Percentiles rank a stretch among this genome's conserved stretches.
These are phyloP conservation scores for Fagus sylvatica DNA, from an alignment of 306 rosid genomes.

Conservation along the genomic window DNA sequence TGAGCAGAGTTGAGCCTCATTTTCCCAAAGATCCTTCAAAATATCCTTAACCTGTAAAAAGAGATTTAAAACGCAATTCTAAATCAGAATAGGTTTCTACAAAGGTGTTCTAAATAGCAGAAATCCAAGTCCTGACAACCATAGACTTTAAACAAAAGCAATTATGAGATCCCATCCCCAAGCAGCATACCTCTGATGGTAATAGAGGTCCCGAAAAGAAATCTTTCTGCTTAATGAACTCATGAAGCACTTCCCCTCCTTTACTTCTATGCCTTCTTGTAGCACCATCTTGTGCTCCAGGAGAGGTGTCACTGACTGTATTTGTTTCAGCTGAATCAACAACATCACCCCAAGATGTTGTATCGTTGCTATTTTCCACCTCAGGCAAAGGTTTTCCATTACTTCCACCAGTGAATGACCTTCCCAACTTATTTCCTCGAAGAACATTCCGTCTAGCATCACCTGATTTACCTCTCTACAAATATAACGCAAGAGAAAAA, in stretches of 20 bases:
- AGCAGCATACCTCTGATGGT: conserved; percentile 68
- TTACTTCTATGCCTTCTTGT: conserved; percentile 26
- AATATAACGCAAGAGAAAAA: conserved; percentile 31
- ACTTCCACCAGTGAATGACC: conserved; percentile 26
- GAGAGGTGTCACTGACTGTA: conserved; percentile 21
- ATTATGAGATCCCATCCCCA: not conserved
- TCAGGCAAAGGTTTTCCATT: conserved; percentile 30
- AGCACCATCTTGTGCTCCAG: conserved; percentile 23
- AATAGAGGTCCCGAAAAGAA: conserved; percentile 52
- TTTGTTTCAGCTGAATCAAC: conserved; percentile 36
- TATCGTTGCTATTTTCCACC: conserved; percentile 38
- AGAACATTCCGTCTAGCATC: conserved; percentile 52
- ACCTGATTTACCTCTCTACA: conserved; percentile 45
- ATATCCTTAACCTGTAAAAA: conserved; percentile 57
- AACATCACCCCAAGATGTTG: conserved; percentile 21
- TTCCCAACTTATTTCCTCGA: conserved; percentile 27
- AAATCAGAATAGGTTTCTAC: not conserved
- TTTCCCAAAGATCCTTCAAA: conserved; percentile 62
- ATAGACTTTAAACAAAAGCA: not conserved
- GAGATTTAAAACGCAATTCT: conserved; percentile 2
- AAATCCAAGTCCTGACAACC: not conserved
- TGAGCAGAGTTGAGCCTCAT: conserved; percentile 67
- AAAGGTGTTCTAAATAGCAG: not conserved
- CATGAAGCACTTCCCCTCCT: conserved; percentile 23
- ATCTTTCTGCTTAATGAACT: conserved; percentile 35